phyloP scores from a whole-genome alignment of 2,329 filamentous ascomycete genomes.

The Cordyceps cateniannulata region DNA sequence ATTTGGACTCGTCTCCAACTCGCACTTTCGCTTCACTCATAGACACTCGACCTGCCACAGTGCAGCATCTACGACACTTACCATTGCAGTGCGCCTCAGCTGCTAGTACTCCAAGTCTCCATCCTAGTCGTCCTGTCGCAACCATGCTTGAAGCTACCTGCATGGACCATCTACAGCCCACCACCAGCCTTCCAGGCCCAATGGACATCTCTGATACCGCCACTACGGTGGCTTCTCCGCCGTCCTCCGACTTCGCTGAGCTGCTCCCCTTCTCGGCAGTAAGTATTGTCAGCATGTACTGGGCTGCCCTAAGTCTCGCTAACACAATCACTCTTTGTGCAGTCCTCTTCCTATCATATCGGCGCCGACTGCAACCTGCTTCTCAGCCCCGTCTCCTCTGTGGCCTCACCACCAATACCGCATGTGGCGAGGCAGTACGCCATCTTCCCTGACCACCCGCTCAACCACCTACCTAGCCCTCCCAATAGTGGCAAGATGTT shows the following conservation, averaged over 20 bases:
- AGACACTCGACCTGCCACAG: not conserved
- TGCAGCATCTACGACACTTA: not conserved
- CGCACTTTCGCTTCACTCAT: not conserved
- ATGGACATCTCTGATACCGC: conserved; percentile 1
- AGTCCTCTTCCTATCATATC: conserved; percentile 27
- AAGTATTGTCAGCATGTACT: not conserved
- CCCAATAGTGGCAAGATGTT: conserved; percentile 42
- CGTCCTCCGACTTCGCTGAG: conserved; percentile 3
- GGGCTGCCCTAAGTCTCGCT: not conserved
- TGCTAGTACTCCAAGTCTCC: not conserved
- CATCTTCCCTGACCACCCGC: conserved; percentile 29
- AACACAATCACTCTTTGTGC: not conserved
- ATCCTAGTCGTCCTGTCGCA: not conserved
- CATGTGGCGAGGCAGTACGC: conserved; percentile 35
- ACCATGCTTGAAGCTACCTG: not conserved
- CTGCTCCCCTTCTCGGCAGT: conserved; percentile 5
- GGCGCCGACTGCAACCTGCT: conserved; percentile 36
- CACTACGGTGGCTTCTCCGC: not conserved
- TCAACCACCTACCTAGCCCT: conserved; percentile 40
- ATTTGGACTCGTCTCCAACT: not conserved
- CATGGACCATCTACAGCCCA: not conserved
- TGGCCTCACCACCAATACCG: conserved; percentile 41
- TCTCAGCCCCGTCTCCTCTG: conserved; percentile 45
- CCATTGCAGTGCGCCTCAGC: not conserved
- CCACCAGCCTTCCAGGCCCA: not conserved